Evolutionary conservation across 768 basidiomycete genomes (phyloP).

Genomic region (Termitomyces sp.): DNA sequence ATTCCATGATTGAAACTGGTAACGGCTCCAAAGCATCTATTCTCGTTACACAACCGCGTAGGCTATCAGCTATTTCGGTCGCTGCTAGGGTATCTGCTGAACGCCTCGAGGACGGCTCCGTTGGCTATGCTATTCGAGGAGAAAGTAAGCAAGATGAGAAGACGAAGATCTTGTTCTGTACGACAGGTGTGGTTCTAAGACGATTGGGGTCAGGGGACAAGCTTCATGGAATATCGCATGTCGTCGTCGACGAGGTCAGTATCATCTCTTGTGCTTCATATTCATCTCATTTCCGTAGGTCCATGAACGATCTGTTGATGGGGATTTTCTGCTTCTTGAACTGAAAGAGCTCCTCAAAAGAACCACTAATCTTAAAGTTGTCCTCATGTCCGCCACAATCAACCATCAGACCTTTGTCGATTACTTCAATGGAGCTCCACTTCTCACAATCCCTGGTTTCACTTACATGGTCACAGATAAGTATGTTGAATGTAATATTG

Average conservation of each 20-base stretch:
- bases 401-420: constrained; percentile 80
- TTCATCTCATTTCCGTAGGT: constrained; percentile 41
- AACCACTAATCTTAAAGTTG: constrained; percentile 65
- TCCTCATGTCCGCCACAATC: constrained; percentile 95
- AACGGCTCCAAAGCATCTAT: constrained; percentile 67
- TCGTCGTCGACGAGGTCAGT: constrained; percentile 85
- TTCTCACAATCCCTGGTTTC: constrained; percentile 80
- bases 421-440: constrained; percentile 80
- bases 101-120: constrained; percentile 65
- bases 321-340: constrained; percentile 84
- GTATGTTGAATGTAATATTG: constrained; percentile 30
- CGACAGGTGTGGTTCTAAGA: constrained; percentile 88
- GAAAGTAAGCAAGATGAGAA: constrained; percentile 62
- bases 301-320: constrained; percentile 88
- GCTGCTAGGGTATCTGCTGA: constrained; percentile 84
- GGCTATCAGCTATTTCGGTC: constrained; percentile 86
- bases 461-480: constrained; percentile 72
- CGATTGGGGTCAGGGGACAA: constrained; percentile 71
- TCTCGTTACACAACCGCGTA: constrained; percentile 83
- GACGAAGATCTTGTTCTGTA: constrained; percentile 84
- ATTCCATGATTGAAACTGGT: constrained; percentile 62
- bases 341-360: constrained; percentile 69
- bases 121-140: constrained; percentile 88
- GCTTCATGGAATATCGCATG: constrained; percentile 68
- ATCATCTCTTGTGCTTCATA: background rate